Conservation (phyloP, 148 eudicot species). For the Nepenthes gracilis region DNA sequence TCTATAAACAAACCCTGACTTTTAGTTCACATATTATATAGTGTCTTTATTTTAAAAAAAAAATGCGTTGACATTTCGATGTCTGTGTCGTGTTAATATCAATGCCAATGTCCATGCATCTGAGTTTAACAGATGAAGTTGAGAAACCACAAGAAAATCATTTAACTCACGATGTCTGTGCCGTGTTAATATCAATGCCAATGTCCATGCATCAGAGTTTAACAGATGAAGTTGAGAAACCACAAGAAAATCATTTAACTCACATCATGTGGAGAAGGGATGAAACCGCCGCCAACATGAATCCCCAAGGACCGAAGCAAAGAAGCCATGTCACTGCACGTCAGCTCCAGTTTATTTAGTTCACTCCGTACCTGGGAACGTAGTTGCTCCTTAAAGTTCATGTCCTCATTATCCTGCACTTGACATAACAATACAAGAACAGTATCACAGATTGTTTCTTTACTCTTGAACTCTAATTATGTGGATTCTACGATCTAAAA, state of each 20-base stretch:
- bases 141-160: background rate
- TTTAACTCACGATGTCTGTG: constrained; percentile 8
- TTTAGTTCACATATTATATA: no score
- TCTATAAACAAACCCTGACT: no score
- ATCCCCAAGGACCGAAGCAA: constrained; percentile 58
- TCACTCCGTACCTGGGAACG: constrained; percentile 50
- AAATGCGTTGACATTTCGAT: no score
- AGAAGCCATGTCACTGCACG: constrained; percentile 50
- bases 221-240: background rate
- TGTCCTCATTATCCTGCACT: constrained; percentile 60
- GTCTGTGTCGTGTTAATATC: no score
- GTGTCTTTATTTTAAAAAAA: no score
- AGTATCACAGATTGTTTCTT: background rate
- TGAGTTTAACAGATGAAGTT: background rate
- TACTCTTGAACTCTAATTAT: background rate
- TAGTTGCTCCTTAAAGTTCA: constrained; percentile 53
- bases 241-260: constrained; percentile 6
- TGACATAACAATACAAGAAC: background rate
- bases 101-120: no score
- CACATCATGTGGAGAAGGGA: constrained; percentile 52
- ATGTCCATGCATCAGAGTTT: no score
- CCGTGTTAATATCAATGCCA: no score
- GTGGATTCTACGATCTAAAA: background rate
- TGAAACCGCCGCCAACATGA: constrained; percentile 23
- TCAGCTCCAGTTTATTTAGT: constrained; percentile 35